phyloP scores from a whole-genome alignment of 441 rosid species.

The Macaranga tanarius region DNA sequence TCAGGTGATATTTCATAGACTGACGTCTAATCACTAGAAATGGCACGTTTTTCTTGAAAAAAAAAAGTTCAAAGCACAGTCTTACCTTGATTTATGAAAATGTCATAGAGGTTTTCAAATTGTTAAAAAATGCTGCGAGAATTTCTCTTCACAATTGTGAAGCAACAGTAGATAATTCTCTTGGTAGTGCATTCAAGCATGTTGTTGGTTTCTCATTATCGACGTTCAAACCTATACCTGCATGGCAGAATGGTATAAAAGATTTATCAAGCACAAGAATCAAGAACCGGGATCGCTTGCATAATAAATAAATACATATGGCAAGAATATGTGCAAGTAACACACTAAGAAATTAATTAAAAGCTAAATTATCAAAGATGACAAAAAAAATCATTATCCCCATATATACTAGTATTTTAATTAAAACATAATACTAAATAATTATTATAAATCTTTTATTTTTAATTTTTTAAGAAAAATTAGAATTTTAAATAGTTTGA shows the following conservation, averaged over 20 bases:
- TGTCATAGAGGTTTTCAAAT: conserved; percentile 65
- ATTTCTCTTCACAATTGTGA: conserved; percentile 59
- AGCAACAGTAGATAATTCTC: conserved; percentile 39
- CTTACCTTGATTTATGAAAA: conserved; percentile 68
- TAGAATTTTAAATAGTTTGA: too few species aligned
- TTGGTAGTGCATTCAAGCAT: conserved; percentile 69
- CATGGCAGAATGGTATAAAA: conserved; percentile 22
- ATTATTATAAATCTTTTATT: too few species aligned
- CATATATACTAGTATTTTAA: too few species aligned
- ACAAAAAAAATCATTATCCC: too few species aligned
- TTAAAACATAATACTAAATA: too few species aligned
- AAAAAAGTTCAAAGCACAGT: background rate
- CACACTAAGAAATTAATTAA: conserved; percentile 3
- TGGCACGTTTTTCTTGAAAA: too few species aligned
- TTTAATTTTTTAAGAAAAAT: too few species aligned
- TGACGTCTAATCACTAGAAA: too few species aligned
- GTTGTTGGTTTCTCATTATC: conserved; percentile 78
- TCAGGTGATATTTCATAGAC: too few species aligned
- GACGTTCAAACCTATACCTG: conserved; percentile 89
- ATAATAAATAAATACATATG: background rate
- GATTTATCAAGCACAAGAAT: conserved; percentile 5
- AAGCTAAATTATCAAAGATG: too few species aligned
- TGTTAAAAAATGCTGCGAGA: conserved; percentile 64
- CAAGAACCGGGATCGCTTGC: background rate
- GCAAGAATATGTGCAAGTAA: background rate